phyloP scores from a whole-genome alignment of 495 filamentous ascomycete species.

The Penicillium longicatenatum region DNA sequence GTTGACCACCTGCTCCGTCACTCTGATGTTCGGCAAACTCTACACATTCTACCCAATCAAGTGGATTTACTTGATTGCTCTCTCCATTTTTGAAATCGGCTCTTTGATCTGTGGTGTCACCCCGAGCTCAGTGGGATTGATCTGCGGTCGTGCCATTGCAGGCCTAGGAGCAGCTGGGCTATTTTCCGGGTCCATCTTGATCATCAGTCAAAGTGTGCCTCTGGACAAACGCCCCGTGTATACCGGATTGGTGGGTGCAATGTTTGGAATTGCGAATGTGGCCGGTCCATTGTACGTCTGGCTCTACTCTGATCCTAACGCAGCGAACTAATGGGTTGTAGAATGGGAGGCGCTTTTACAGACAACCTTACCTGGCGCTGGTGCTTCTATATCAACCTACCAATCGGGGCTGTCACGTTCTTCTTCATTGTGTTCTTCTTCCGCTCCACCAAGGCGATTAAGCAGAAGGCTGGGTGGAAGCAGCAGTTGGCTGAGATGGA shows the following conservation, averaged over 20 bases:
- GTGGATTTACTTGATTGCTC: slow-evolving; percentile 68
- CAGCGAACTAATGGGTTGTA: slow-evolving; percentile 1
- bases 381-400: slow-evolving; percentile 68
- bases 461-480: slow-evolving; percentile 37
- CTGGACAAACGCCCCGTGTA: slow-evolving; percentile 70
- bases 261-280: slow-evolving; percentile 80
- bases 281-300: slow-evolving; percentile 63
- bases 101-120: slow-evolving; percentile 80
- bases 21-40: slow-evolving; percentile 73
- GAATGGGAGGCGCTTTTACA: slow-evolving; percentile 60
- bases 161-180: slow-evolving; percentile 84
- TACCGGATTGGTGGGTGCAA: slow-evolving; percentile 71
- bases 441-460: slow-evolving; percentile 53
- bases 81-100: slow-evolving; percentile 83
- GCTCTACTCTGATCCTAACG: background rate
- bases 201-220: slow-evolving; percentile 75
- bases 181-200: slow-evolving; percentile 79
- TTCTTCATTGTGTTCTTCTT: slow-evolving; percentile 61
- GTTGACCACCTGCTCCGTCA: slow-evolving; percentile 71
- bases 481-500: slow-evolving; percentile 63
- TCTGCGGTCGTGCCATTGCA: slow-evolving; percentile 82
- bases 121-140: slow-evolving; percentile 71
- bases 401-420: slow-evolving; percentile 67
- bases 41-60: slow-evolving; percentile 81
- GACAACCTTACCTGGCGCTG: slow-evolving; percentile 61